Conservation (phyloP, 2,329 filamentous ascomycete genomes). For the Diaporthe velutina region DNA sequence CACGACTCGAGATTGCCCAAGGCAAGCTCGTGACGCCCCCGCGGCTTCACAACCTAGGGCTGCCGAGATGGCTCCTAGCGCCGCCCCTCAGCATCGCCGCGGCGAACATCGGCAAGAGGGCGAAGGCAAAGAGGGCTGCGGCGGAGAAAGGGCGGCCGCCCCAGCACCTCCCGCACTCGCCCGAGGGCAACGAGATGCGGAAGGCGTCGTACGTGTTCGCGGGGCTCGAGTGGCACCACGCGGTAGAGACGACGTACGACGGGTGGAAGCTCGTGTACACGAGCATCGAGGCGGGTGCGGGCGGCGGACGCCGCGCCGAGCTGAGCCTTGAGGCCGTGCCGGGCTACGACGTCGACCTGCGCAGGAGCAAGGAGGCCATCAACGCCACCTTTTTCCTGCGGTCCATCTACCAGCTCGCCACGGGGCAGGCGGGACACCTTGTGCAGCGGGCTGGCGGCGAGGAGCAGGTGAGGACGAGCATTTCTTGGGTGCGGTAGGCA, state of each 20-base stretch:
- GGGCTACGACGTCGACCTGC: slow-evolving; percentile 29
- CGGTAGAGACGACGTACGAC: slow-evolving; percentile 56
- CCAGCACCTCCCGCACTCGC: not conserved
- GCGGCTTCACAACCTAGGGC: slow-evolving; percentile 41
- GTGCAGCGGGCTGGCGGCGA: not conserved
- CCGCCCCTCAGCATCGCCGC: slow-evolving; percentile 1
- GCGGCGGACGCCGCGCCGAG: slow-evolving; percentile 65
- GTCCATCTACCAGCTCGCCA: slow-evolving; percentile 37
- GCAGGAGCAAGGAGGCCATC: slow-evolving; percentile 11
- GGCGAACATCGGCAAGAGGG: not conserved
- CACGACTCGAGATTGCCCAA: slow-evolving; percentile 59
- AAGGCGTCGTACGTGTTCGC: slow-evolving; percentile 56
- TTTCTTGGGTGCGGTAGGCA: slow-evolving; percentile 32
- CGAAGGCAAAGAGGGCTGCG: not conserved
- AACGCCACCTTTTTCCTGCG: slow-evolving; percentile 30
- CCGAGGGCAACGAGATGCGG: slow-evolving; percentile 34
- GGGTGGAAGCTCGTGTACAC: slow-evolving; percentile 64
- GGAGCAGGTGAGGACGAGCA: slow-evolving; percentile 24
- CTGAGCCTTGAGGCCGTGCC: slow-evolving; percentile 58
- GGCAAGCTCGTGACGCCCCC: slow-evolving; percentile 65
- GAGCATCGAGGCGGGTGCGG: slow-evolving; percentile 64
- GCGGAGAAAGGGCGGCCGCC: not conserved
- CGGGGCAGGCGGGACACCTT: slow-evolving; percentile 19
- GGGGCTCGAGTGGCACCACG: slow-evolving; percentile 66
- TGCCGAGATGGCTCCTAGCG: slow-evolving; percentile 44